Base-by-base conservation (phyloP, 169 alveolate genomes). In the Cardiosporidium cionae region DNA sequence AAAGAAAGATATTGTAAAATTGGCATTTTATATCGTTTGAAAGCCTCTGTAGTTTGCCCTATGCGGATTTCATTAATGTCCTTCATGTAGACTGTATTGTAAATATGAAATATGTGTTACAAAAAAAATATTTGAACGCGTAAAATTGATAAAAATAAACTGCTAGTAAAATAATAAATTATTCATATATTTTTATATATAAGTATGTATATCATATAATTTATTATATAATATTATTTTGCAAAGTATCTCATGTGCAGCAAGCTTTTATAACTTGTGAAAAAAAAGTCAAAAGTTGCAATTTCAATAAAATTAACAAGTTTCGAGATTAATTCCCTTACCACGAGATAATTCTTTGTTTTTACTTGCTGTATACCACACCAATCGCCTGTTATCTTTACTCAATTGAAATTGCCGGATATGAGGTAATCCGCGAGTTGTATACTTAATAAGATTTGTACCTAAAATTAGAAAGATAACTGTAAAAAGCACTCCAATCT, bases 351-450 rank as follows among this genome's bases (percentile, higher is more conserved):
- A 69, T 7, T 35, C 34, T 58, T 44, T 63, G 64, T 76, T 53
- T 52, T 82, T 82, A 62, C 78, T 73, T 7, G 83, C 78, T 1
- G 85, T 37, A 69, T 78, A 84, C 89, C 89, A 84, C 6, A 80
- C 64, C 67, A 84, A 76, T 32, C 89, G 79, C 64, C 72, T 58
- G 9, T 54, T 53, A 80, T 84, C 89, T 23, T 66, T 68, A 65
- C 83, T 72, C 78, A 84, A 78, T 82, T 84, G 89, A 68, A 84
- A 84, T 67, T 84, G 86, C n/a, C 89, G 86, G 32, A 80, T 65
- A 70, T 84, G 89, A 0, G 89, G 89, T 25, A 71, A 74, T 31
- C 85, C 85, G 64, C 70, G 76, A 37, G 76, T 78, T 54, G 86
- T 80, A 71, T 84, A 86, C 74, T 84, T 84, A 77, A 81, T 70